These are phyloP conservation scores for Lentinula sp. DNA, from an alignment of 768 basidiomycete genomes.

Conservation along the genomic window DNA sequence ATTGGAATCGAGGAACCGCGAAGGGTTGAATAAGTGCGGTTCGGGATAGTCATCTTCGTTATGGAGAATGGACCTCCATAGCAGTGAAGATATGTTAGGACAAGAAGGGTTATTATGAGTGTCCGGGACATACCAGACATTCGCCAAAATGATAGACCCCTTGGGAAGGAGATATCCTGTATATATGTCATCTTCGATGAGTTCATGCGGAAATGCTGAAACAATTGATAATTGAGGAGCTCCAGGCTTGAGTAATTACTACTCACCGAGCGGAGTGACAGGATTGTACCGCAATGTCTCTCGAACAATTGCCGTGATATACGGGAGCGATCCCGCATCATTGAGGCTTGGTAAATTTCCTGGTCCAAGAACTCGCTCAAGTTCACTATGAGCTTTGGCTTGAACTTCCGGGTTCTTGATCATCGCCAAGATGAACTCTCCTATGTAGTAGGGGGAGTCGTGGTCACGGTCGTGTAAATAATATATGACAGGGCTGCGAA, in stretches of 20 bases:
- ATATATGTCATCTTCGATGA: slow-evolving; percentile 2
- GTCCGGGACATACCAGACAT: background rate
- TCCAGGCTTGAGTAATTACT: no score
- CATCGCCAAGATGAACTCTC: background rate
- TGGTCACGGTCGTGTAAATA: no score
- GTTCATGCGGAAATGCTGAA: background rate
- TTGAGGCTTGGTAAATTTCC: slow-evolving; percentile 14
- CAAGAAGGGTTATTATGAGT: no score
- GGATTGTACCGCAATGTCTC: slow-evolving; percentile 23
- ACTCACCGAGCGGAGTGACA: slow-evolving; percentile 19
- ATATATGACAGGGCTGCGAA: background rate
- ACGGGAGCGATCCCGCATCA: slow-evolving; percentile 17
- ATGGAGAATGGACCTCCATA: background rate
- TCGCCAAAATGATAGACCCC: background rate
- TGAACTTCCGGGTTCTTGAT: background rate
- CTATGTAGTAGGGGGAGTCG: no score
- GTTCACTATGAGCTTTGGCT: background rate
- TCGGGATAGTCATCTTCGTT: slow-evolving; percentile 8
- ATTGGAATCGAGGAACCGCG: background rate
- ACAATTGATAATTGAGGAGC: no score
- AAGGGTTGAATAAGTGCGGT: slow-evolving; percentile 3
- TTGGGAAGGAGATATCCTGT: background rate
- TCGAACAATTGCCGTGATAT: slow-evolving; percentile 22
- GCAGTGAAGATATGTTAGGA: background rate
- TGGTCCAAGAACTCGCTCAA: slow-evolving; percentile 4